These are phyloP conservation scores for Rubia occidens DNA, from an alignment of 305 asterid species.

Conservation along the genomic window DNA sequence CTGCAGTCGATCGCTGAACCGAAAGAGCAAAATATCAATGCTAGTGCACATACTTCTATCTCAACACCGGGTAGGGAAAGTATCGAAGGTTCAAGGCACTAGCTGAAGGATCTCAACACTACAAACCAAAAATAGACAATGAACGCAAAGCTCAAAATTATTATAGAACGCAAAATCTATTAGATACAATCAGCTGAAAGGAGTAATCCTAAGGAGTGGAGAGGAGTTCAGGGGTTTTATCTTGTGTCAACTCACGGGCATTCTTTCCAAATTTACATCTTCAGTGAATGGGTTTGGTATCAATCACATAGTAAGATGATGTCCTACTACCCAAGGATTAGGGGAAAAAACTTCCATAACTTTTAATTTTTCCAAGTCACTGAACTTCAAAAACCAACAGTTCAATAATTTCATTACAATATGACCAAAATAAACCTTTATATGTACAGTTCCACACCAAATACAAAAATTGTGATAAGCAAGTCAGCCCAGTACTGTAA, in stretches of 20 bases:
- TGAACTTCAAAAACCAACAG: neutral
- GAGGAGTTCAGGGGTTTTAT: neutral
- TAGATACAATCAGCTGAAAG: neutral
- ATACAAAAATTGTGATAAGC: neutral
- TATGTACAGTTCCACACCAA: neutral
- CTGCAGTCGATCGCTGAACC: conserved; percentile 56
- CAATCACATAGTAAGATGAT: neutral
- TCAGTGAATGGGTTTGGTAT: neutral
- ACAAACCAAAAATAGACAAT: neutral
- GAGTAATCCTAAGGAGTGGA: neutral
- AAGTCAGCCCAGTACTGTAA: neutral
- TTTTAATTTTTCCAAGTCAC: neutral
- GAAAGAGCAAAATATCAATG: conserved; percentile 35
- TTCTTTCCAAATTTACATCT: neutral
- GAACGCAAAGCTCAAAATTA: neutral
- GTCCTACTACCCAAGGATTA: neutral
- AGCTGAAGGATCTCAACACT: neutral
- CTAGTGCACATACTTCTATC: conserved; percentile 23
- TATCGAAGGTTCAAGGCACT: neutral
- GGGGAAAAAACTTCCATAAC: neutral
- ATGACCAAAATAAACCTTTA: neutral
- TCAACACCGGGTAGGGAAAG: conserved; percentile 26
- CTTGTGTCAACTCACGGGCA: neutral
- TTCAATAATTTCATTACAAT: neutral
- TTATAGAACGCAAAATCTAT: neutral